Percentiles rank a stretch among this genome's conserved stretches.
These are phyloP conservation scores for Phytophthora agathidicida DNA, from an alignment of 352 stramenopile species.

Conservation along the genomic window DNA sequence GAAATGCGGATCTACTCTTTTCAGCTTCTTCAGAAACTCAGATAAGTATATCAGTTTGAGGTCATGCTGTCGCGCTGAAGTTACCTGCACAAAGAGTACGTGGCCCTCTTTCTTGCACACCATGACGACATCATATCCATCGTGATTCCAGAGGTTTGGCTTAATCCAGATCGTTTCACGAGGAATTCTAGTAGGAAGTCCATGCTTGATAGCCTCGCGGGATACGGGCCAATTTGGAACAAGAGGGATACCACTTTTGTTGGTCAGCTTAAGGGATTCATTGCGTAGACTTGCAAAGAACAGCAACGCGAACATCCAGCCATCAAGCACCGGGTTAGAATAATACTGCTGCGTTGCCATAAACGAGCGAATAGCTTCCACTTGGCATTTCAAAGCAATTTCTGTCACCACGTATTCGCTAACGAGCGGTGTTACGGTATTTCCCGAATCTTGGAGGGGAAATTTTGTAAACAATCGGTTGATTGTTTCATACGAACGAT, in stretches of 20 bases:
- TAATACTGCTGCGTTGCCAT: neutral
- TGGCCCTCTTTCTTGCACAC: slow-evolving; percentile 6
- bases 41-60: slow-evolving; percentile 14
- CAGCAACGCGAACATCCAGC: slow-evolving; percentile 20
- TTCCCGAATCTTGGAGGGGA: too few species aligned
- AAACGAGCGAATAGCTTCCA: slow-evolving; percentile 7
- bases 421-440: too few species aligned
- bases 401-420: slow-evolving; percentile 3
- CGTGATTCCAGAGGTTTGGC: slow-evolving; percentile 14
- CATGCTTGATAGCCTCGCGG: slow-evolving; percentile 1
- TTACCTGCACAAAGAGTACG: slow-evolving; percentile 18
- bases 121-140: slow-evolving; percentile 24
- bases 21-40: slow-evolving; percentile 5
- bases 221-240: neutral
- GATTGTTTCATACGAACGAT: slow-evolving; percentile 1
- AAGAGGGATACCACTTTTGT: slow-evolving; percentile 9
- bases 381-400: slow-evolving; percentile 11
- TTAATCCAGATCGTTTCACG: slow-evolving; percentile 19
- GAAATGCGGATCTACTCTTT: neutral
- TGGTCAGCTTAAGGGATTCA: neutral
- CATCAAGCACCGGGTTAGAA: slow-evolving; percentile 6
- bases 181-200: neutral
- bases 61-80: slow-evolving; percentile 4
- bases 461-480: slow-evolving; percentile 8
- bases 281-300: slow-evolving; percentile 25